Base-by-base conservation (phyloP, 129 eudicot genomes). In the Mikania micrantha region DNA sequence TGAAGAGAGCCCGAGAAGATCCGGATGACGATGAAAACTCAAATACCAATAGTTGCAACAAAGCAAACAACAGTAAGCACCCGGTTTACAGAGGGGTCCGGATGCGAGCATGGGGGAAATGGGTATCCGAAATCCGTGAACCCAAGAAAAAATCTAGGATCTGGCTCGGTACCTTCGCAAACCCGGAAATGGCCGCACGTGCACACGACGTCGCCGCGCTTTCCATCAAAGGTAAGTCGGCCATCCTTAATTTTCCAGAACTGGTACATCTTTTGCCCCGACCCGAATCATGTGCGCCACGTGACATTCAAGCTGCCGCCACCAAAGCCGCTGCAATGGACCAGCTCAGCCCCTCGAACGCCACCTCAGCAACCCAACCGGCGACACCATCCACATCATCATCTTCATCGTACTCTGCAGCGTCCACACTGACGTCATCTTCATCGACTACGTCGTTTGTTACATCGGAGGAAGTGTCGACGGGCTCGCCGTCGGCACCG, bases 121-220 rank as follows among this genome's bases (percentile, higher is more conserved):
- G 88, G 91, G 95, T 87, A 29, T 90, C 97, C 53, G 97, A 90
- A 31, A 86, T 90, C 79, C 87, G 96, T 2, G 93, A 90, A 47
- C 96, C 96, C 59, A 83, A 66, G 77, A 90, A 90, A 45, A 90
- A 90, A 57, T 86, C 95, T 20, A 82, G 97, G 85, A 90, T 90
- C 85, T 90, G 97, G 97, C 79, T 90, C 0, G 97, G 97, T 1
- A 90, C 97, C 5, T 90, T 90, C 67, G 63, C 87, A 11, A 84
- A 76, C 67, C 88, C 97, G 34, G 97, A 90, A 45, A 90, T 90
- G 97, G 97, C 97, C 2, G 97, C 97, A 40, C 95, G 97, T 45
- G 97, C 97, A 31, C 96, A 90, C 70, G 96, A 90, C 73, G 97
- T 82, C 13, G 97, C 95, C 3, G 97, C 95, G 41, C 75, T 84